These are phyloP conservation scores for Ceratobasidium sp. DNA, from an alignment of 1,284 basidiomycete species.

Conservation along the genomic window DNA sequence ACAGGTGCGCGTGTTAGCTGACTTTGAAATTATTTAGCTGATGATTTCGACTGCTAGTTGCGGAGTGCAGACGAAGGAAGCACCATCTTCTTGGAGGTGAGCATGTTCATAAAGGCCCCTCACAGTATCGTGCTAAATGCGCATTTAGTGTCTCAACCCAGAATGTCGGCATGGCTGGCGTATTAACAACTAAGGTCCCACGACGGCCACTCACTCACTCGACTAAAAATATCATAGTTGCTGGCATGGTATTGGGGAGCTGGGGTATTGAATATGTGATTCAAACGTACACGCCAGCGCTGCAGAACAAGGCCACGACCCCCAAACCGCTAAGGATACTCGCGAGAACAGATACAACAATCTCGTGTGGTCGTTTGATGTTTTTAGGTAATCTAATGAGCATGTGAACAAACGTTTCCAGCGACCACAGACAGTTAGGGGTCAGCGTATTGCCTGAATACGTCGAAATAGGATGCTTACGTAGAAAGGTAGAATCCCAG, in stretches of 20 bases:
- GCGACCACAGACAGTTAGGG: conserved; percentile 46
- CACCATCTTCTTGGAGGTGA: conserved; percentile 64
- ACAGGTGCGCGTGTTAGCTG: conserved; percentile 62
- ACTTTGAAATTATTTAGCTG: conserved; percentile 8
- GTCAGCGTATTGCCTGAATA: conserved; percentile 34
- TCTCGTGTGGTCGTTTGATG: conserved; percentile 73
- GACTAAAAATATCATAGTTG: no score
- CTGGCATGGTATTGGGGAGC: no score
- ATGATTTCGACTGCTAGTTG: conserved; percentile 62
- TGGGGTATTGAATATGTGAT: not conserved
- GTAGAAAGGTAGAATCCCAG: conserved; percentile 91
- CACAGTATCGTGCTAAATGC: not conserved
- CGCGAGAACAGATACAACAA: conserved; percentile 73
- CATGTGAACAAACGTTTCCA: conserved; percentile 43
- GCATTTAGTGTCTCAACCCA: conserved; percentile 64
- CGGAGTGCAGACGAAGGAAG: conserved; percentile 91
- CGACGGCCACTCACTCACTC: not conserved
- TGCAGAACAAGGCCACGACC: conserved; percentile 87
- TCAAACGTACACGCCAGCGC: conserved; percentile 84
- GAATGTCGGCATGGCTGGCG: conserved; percentile 78
- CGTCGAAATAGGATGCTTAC: conserved; percentile 60
- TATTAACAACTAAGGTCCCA: conserved; percentile 68
- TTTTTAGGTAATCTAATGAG: conserved; percentile 72
- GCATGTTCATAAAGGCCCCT: conserved; percentile 70
- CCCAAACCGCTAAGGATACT: conserved; percentile 85